phyloP scores from a whole-genome alignment of 352 stramenopile genomes.

The Phytophthora nicotianae region DNA sequence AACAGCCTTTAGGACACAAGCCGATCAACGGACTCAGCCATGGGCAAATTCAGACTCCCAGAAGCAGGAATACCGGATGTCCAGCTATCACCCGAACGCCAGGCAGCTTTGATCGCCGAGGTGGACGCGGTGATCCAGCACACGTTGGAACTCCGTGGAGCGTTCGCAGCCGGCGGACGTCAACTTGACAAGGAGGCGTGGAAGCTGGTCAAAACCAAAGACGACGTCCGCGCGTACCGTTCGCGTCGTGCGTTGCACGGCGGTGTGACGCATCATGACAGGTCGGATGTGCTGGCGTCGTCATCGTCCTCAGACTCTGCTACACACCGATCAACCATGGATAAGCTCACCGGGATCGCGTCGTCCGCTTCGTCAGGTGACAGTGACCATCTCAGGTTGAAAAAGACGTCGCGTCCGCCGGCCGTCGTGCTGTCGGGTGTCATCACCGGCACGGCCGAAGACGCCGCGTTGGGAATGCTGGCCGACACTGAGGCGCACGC shows the following conservation, averaged over 20 bases:
- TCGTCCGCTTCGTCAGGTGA: slow-evolving; percentile 28
- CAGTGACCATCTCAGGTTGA: slow-evolving; percentile 23
- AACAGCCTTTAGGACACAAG: slow-evolving; percentile 12
- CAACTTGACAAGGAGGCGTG: slow-evolving; percentile 43
- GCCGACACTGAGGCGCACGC: slow-evolving; percentile 44
- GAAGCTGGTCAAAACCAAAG: slow-evolving; percentile 48
- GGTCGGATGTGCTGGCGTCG: slow-evolving; percentile 30
- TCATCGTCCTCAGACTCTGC: slow-evolving; percentile 34
- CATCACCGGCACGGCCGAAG: slow-evolving; percentile 47
- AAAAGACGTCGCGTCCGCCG: slow-evolving; percentile 34
- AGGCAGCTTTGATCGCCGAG: slow-evolving; percentile 32
- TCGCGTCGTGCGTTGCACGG: slow-evolving; percentile 42
- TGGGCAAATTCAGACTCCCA: slow-evolving; percentile 40
- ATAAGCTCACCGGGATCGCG: slow-evolving; percentile 28
- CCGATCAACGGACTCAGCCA: slow-evolving; percentile 5
- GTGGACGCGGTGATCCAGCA: slow-evolving; percentile 37
- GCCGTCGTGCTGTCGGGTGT: slow-evolving; percentile 43
- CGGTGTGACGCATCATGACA: slow-evolving; percentile 19
- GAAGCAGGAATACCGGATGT: slow-evolving; percentile 32
- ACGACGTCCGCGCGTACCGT: slow-evolving; percentile 44
- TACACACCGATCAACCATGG: slow-evolving; percentile 30
- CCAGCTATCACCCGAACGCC: slow-evolving; percentile 30
- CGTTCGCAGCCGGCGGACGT: slow-evolving; percentile 34
- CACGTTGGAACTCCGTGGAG: slow-evolving; percentile 40
- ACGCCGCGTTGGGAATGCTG: slow-evolving; percentile 47